Percentiles rank a stretch among this genome's conserved stretches.
Evolutionary conservation across 768 basidiomycete genomes (phyloP).

Genomic region (Candolleomyces efflorescens): DNA sequence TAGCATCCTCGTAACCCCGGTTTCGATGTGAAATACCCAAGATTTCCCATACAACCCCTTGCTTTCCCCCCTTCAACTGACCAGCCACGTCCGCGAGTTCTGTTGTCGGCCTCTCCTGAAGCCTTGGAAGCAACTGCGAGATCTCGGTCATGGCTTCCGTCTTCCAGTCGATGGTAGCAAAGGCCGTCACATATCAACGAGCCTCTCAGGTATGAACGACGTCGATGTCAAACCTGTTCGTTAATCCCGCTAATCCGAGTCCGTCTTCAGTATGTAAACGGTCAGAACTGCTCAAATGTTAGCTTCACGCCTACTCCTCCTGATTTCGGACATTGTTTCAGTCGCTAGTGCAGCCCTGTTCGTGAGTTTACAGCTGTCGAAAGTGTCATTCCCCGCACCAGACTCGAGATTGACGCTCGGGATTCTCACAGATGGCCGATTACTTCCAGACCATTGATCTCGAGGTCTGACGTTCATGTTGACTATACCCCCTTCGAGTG

Average conservation of each 20-base stretch:
- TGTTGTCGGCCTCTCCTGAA: not conserved
- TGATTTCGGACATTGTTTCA: not conserved
- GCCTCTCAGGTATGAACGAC: not conserved
- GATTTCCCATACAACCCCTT: too few relatives aligned
- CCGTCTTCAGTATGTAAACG: slow-evolving; percentile 1
- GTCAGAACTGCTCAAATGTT: not conserved
- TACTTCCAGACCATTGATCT: not conserved
- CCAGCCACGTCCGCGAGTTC: too few relatives aligned
- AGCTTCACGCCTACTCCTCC: not conserved
- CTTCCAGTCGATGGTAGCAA: not conserved
- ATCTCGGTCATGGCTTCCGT: not conserved
- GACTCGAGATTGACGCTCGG: not conserved
- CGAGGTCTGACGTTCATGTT: not conserved
- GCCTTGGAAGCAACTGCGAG: not conserved
- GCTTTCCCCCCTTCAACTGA: too few relatives aligned
- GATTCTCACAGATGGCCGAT: not conserved
- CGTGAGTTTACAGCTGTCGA: not conserved
- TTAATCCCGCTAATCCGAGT: not conserved
- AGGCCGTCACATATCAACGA: slow-evolving; percentile 3
- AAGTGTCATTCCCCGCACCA: not conserved
- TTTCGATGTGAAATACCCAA: too few relatives aligned
- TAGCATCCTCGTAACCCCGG: too few relatives aligned
- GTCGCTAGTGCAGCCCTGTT: not conserved
- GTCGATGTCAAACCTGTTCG: not conserved
- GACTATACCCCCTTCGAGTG: not conserved